Base-by-base conservation (phyloP, 495 filamentous ascomycete species). In the Cercophora scortea region DNA sequence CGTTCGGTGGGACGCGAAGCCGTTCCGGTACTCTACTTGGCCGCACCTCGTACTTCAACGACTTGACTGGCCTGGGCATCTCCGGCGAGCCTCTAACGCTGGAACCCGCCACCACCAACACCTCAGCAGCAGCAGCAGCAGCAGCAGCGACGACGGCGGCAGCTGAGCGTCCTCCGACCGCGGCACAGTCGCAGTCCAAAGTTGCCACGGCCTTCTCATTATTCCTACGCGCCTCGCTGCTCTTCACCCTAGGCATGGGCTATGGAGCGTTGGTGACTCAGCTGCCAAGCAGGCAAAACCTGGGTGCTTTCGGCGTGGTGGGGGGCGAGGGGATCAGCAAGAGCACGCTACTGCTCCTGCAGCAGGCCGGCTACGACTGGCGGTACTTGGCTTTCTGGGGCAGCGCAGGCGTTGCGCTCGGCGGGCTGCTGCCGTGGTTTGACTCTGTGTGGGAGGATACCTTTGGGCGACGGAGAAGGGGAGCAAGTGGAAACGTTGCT, bases 251-350 rank as follows among this genome's bases (percentile, higher is more conserved):
- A 45, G 93, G 93, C 3, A 73, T 90, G 42, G 80, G 82, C 17
- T 96, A 96, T 66, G 94, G 94, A 7, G 70, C 89, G 7, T 76
- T 96, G 44, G 85, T 95, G 9, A 82, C 87, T n/a, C 86, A 90
- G 65, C 66, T 98, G 32, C 73, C 63, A 11, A 60, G 53, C 38
- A 56, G 54, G 17, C 52, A 36, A 25, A 11, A 51, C 12, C 32
- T 38, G n/a, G 40, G 12, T 16, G 41, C 25, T 12, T 32, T 42
- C 17, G 18, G 19, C 15, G 49, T 13, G n/a, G 16, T 8, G 3
- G 46, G 8, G 35, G 25, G 11, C 15, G 34, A 13, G 7, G 17
- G 9, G 25, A 8, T 17, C 17, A 17, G 8, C n/a, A 42, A 38
- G 11, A 12, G 39, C n/a, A 17, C 33, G 42, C 10, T 4, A n/a